A percentile compares a stretch with the other conserved stretches of the same genome.
phyloP scores from a whole-genome alignment of 2,329 filamentous ascomycete genomes.

The Aspergillus puulaauensis region DNA sequence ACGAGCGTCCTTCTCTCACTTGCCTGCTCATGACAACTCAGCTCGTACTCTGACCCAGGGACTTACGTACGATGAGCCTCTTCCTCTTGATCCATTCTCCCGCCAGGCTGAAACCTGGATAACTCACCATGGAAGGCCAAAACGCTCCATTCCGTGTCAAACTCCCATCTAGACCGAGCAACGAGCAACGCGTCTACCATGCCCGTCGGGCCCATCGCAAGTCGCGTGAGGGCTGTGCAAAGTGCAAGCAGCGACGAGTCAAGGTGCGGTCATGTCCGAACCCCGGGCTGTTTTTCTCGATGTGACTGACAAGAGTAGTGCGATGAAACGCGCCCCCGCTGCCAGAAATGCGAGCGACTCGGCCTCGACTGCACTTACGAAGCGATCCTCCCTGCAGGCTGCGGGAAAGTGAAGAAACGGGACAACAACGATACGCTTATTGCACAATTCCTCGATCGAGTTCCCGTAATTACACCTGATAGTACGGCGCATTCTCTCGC shows the following conservation, averaged over 20 bases:
- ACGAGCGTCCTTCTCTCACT: neutral
- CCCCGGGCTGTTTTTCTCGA: neutral
- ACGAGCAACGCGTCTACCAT: constrained; percentile 23
- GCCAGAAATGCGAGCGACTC: constrained; percentile 31
- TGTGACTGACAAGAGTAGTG: constrained; percentile 23
- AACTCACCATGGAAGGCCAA: constrained; percentile 20
- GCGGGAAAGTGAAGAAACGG: constrained; percentile 4
- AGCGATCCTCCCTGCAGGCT: neutral
- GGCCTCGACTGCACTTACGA: constrained; percentile 32
- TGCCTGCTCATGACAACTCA: too few species aligned
- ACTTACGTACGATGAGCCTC: neutral
- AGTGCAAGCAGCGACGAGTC: constrained; percentile 36
- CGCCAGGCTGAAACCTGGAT: too few species aligned
- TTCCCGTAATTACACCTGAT: constrained; percentile 16
- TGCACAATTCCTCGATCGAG: constrained; percentile 14
- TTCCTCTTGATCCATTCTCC: neutral
- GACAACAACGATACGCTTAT: constrained; percentile 2
- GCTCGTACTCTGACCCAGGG: neutral
- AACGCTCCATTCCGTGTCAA: constrained; percentile 27
- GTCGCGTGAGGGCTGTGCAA: constrained; percentile 33
- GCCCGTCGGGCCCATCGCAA: constrained; percentile 35
- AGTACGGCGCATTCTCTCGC: constrained; percentile 22
- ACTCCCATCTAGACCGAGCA: constrained; percentile 13
- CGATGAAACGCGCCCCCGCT: constrained; percentile 35
- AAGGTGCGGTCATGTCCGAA: constrained; percentile 27